Conservation (phyloP, 148 eudicot species). For the Arctostaphylos glauca region DNA sequence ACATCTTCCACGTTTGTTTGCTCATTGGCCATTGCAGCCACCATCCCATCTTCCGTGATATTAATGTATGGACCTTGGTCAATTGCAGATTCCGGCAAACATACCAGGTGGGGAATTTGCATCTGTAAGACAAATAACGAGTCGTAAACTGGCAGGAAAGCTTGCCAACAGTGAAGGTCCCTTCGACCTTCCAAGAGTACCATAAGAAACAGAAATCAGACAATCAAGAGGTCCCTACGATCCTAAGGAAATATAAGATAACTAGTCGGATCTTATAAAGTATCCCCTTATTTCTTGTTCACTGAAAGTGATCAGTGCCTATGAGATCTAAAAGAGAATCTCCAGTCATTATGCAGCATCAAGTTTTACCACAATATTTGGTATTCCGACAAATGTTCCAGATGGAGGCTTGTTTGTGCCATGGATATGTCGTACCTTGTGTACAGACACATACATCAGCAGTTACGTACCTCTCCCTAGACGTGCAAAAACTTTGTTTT, state of each 20-base stretch:
- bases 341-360: not conserved
- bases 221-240: not conserved
- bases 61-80: constrained; percentile 72
- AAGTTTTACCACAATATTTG: not conserved
- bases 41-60: constrained; percentile 53
- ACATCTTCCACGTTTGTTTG: constrained; percentile 25
- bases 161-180: not conserved
- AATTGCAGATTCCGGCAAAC: constrained; percentile 46
- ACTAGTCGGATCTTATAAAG: not conserved
- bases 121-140: constrained; percentile 26
- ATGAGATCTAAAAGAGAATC: not conserved
- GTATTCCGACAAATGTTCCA: not conserved
- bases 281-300: not conserved
- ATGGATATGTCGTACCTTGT: not conserved
- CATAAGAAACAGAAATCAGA: constrained; percentile 2
- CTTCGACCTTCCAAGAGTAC: not conserved
- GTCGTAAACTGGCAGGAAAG: not conserved
- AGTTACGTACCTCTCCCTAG: not conserved
- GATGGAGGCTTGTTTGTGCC: not conserved
- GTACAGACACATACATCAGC: not conserved
- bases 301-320: not conserved
- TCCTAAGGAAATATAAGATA: not conserved
- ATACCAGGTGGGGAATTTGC: constrained; percentile 26
- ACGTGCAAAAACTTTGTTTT: not conserved
- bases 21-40: constrained; percentile 45